Base-by-base conservation (phyloP, 2,329 filamentous ascomycete species). In the Pseudocercospora eumusae region DNA sequence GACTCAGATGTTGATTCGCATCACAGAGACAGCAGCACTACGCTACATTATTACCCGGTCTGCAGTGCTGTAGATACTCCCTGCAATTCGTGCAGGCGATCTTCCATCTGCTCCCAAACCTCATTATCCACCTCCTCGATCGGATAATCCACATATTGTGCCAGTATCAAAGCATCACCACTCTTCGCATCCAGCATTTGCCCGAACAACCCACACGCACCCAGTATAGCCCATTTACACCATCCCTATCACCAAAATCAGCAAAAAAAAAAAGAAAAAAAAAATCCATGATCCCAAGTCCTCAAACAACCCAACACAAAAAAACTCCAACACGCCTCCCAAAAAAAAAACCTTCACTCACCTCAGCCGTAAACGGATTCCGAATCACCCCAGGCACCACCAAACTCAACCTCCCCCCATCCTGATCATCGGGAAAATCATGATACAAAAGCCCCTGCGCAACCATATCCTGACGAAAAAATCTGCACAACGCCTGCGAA, bases 171-270 rank as follows among this genome's bases (percentile, higher is more conserved):
- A 25, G 44, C 11, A 13, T 47, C 44, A 20, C 44, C 44, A 13
- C 44, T 13, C 15, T 25, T 47, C 20, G 44, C 44, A 47, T 47
- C 44, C 44, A 47, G 44, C 44, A 47, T 47, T 18, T 47, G 44
- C 18, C 44, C 20, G 13, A 47, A 47, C 44, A 47, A 1, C 13
- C 44, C 44, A 47, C 44, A 47, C 21, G 44, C 44, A 7, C 44
- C 44, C 13, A 47, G 44, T 4, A 47, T 47, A 11, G 44, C 44
- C 44, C 44, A 47, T 47, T 47, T 47, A 13, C 18, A 20, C 44
- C 44, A 47, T 10, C 44, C 44, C 44, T 40, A 18, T 1, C 36
- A 40, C 6, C 36, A 40, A 9, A 18, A 11, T 40, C 36, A 40
- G 36, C 36, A 25, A 25, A n/a, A n/a, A n/a, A n/a, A n/a, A n/a